phyloP scores from a whole-genome alignment of 331 rosid species.

The Acacia concinna region DNA sequence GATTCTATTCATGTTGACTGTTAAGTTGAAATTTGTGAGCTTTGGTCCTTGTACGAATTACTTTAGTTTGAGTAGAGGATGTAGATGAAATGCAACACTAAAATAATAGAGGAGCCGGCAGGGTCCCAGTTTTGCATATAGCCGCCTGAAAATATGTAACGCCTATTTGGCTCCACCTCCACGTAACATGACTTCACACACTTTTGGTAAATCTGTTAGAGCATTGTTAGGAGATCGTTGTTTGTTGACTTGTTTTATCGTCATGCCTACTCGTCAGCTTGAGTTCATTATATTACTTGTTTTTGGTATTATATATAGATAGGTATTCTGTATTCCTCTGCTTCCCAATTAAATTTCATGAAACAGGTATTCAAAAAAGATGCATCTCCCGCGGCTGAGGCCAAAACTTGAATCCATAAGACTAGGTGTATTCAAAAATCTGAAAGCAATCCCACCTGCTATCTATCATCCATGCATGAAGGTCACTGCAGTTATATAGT shows the following conservation, averaged over 20 bases:
- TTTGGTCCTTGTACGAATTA: not conserved
- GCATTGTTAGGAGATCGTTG: not conserved
- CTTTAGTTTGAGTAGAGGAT: not conserved
- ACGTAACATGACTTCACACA: not conserved
- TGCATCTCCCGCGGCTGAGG: not conserved
- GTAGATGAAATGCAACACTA: not conserved
- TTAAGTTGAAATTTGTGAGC: too few species aligned
- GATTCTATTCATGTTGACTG: not conserved
- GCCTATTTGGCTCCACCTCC: slow-evolving; percentile 49
- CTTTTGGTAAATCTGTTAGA: not conserved
- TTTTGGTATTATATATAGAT: too few species aligned
- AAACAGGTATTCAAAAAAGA: not conserved
- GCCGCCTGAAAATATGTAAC: slow-evolving; percentile 61
- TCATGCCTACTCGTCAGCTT: not conserved
- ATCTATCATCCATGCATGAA: too few species aligned
- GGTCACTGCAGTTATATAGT: slow-evolving; percentile 28
- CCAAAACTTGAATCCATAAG: not conserved
- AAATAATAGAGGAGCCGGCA: too few species aligned
- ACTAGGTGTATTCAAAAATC: not conserved
- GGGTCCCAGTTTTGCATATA: not conserved
- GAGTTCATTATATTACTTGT: too few species aligned
- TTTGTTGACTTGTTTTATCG: not conserved
- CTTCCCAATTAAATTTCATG: not conserved
- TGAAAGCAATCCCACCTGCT: not conserved
- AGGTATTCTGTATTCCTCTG: too few species aligned